phyloP scores from a whole-genome alignment of 2,329 filamentous ascomycete genomes.

The Polychaeton citri region DNA sequence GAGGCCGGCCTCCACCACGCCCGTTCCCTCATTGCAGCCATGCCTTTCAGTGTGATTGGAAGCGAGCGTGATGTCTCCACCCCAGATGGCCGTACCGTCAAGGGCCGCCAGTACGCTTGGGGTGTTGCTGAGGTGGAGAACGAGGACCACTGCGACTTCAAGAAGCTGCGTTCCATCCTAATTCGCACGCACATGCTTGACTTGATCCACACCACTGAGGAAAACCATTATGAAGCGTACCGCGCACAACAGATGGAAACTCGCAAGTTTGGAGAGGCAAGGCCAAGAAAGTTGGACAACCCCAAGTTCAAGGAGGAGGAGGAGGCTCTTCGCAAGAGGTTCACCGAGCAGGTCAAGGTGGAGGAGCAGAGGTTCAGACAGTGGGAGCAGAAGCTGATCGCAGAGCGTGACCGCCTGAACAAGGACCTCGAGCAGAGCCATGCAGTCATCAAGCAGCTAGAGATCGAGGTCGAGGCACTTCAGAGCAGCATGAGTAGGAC shows the following conservation, averaged over 20 bases:
- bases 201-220: constrained; percentile 98
- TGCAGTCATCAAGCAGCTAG: constrained; percentile 76
- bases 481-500: constrained; percentile 39
- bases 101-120: constrained; percentile 98
- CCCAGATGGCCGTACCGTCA: constrained; percentile 87
- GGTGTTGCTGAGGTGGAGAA: constrained; percentile 99
- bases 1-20: constrained; percentile 92
- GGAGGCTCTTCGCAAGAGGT: constrained; percentile 93
- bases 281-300: constrained; percentile 96
- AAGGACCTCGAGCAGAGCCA: constrained; percentile 98
- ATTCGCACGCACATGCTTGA: constrained; percentile 99
- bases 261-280: constrained; percentile 94
- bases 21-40: constrained; percentile 83
- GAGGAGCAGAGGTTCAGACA: constrained; percentile 98
- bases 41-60: constrained; percentile 98
- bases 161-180: constrained; percentile 97
- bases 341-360: constrained; percentile 99
- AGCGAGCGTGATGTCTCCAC: constrained; percentile 99
- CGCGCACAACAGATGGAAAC: constrained; percentile 99
- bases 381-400: constrained; percentile 99
- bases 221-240: constrained; percentile 98
- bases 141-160: constrained; percentile 99
- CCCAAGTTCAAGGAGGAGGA: constrained; percentile 99
- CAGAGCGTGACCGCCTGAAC: constrained; percentile 96
- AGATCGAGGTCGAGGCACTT: constrained; percentile 84